These are phyloP conservation scores for Kockovaella imperatae DNA, from an alignment of 768 basidiomycete genomes.

Conservation along the genomic window DNA sequence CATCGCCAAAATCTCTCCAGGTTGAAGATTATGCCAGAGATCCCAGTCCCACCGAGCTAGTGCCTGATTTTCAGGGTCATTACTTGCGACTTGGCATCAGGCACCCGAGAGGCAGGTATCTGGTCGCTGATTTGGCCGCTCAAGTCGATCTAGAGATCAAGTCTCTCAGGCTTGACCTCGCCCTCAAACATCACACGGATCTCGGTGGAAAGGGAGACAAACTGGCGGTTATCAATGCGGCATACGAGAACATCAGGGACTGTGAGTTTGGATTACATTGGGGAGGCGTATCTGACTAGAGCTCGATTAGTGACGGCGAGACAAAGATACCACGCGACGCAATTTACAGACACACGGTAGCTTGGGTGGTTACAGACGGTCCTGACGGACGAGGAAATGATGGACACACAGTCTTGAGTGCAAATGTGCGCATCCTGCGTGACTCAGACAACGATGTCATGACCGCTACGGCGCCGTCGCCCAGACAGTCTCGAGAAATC, in stretches of 20 bases:
- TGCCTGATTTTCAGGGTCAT: not conserved
- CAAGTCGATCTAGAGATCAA: not conserved
- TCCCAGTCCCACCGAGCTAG: not conserved
- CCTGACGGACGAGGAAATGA: not conserved
- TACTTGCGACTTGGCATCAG: not conserved
- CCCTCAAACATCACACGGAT: not conserved
- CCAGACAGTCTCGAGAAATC: conserved; percentile 45
- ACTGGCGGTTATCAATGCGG: not conserved
- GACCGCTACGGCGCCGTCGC: conserved; percentile 13
- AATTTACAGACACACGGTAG: not conserved
- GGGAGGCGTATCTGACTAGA: not conserved
- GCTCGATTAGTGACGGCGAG: not conserved
- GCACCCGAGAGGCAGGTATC: not conserved
- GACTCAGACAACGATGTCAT: not conserved
- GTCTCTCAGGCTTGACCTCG: not conserved
- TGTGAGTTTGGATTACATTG: not conserved
- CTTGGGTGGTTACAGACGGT: not conserved
- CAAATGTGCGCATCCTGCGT: not conserved
- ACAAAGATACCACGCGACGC: not conserved
- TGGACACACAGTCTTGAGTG: not conserved
- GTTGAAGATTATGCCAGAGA: too few species aligned
- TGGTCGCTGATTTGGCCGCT: not conserved
- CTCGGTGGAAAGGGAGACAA: not conserved
- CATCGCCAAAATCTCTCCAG: too few species aligned
- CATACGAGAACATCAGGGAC: not conserved